Base-by-base conservation (phyloP, 768 basidiomycete species). In the Leccinum arenicola region DNA sequence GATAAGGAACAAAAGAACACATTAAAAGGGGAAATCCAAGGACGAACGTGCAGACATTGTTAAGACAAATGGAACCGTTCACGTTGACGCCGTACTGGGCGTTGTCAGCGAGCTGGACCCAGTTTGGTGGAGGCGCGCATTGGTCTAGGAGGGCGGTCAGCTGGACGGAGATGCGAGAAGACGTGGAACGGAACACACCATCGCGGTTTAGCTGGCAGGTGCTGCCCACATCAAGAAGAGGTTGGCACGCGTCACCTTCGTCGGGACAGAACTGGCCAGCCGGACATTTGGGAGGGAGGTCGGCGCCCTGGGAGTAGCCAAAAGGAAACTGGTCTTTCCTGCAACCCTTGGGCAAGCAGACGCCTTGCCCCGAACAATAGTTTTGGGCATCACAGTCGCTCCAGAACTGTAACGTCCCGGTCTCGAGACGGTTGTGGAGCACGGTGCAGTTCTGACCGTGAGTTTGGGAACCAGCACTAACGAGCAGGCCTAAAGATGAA, bases 121-220 rank as follows among this genome's bases (percentile, higher is more conserved):
- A 83, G 68, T 93, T 88, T 5, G 84, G 80, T 6, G 92, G 90
- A 0, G 77, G 77, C 66, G 81, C 77, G 66, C 93, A 95, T 74
- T 93, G 81, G 66, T 96, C 94, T 95, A 65, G 0, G 58, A 11
- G 17, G 6, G n/a, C 48, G 29, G 29, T 59, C 38, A 61, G 36
- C 25, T 8, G 19, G 29, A 35, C 55, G 31, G 23, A 50, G 55
- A 54, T 43, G 38, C 31, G 23, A 50, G 17, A 35, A 23, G 27
- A 43, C 43, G 14, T 10, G 9, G 14, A 45, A 35, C 4, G 33
- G n/a, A 50, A 5, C 53, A 66, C 59, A 90, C 93, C 91, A 72
- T 95, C 93, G 55, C 93, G 85, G 69, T 94, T 89, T 59, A 95
- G 82, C 73, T 95, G 92, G 75, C 93, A 95, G 29, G 80, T 69